Evolutionary conservation across 2,329 filamentous ascomycete genomes (phyloP).

Genomic region (Cercospora sojina): DNA sequence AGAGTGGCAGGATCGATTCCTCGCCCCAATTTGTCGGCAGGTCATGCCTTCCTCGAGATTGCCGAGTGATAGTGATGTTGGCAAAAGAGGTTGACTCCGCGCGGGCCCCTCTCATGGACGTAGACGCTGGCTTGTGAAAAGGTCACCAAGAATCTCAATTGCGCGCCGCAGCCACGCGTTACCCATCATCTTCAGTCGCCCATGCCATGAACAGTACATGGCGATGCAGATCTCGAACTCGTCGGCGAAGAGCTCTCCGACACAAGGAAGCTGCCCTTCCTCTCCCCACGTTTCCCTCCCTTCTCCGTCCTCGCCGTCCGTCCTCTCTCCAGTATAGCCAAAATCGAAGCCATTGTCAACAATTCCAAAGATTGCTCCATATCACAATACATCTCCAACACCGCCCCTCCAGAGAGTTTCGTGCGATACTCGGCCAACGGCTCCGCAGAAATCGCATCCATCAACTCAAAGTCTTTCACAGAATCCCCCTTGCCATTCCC

Average conservation of each 20-base stretch:
- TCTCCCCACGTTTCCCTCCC: background rate
- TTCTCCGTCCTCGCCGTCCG: background rate
- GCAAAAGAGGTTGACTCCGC: background rate
- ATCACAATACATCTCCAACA: background rate
- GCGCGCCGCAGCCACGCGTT: background rate
- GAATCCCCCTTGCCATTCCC: background rate
- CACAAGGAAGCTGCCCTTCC: background rate
- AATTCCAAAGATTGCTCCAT: conserved; percentile 4
- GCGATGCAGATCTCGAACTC: background rate
- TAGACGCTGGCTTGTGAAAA: background rate
- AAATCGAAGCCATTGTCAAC: conserved; percentile 5
- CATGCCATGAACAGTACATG: background rate
- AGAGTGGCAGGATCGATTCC: background rate
- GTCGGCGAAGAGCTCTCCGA: background rate
- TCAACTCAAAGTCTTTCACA: background rate
- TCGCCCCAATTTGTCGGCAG: background rate
- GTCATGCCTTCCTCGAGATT: background rate
- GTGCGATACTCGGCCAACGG: background rate
- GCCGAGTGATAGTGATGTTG: background rate
- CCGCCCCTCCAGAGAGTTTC: background rate
- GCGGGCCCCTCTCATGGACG: background rate
- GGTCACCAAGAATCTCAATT: background rate
- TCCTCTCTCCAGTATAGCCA: background rate
- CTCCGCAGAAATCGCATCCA: conserved; percentile 4
- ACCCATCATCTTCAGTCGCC: background rate